Evolutionary conservation across 768 basidiomycete species (phyloP), one percentile per base, ranked within the genome.

Genomic region (Symmetrospora coprosmae): DNA sequence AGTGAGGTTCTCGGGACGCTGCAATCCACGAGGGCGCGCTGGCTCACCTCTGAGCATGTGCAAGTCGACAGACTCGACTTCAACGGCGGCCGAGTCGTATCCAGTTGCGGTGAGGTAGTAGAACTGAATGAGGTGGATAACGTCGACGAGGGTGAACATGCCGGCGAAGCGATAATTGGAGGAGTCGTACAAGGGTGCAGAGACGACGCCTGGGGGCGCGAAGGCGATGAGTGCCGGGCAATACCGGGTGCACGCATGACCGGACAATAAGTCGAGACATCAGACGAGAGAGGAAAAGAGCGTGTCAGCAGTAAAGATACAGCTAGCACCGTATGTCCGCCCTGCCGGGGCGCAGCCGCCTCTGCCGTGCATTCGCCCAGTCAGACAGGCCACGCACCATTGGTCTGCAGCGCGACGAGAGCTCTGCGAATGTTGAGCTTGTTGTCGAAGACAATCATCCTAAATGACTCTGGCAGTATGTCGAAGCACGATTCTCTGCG

Each of bases 121-220:
- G 75, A 91, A 94, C 69, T 99, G 94, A 66, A 99, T 97, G 65
- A 99, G 82, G 72, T 99, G 94, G 60, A 99, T 96, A 72, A 99
- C 90, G 73, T 99, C 94, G 60, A 89, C 80, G n/a, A 97, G 88
- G 8, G 94, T 99, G 70, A 99, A 85, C 92, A 99, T 97, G 62
- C 94, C 94, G 8, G 88, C 87, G 69, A 99, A 99, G 39, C 78
- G 81, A 4, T 87, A 91, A 62, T 80, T 81, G 65, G 89, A 86
- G 72, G 89, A 92, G 76, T 96, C 92, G 88, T 92, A 99, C 25
- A 99, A 77, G 13, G 94, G 92, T 0, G 94, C 94, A 4, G 94
- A 97, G 21, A 97, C 91, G 62, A 97, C 91, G 64, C 90, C 92
- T 94, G 71, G n/a, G n/a, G n/a, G n/a, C n/a, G n/a, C n/a, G n/a